Base-by-base conservation (phyloP, 2,329 filamentous ascomycete species). In the Trichoderma polysporum region DNA sequence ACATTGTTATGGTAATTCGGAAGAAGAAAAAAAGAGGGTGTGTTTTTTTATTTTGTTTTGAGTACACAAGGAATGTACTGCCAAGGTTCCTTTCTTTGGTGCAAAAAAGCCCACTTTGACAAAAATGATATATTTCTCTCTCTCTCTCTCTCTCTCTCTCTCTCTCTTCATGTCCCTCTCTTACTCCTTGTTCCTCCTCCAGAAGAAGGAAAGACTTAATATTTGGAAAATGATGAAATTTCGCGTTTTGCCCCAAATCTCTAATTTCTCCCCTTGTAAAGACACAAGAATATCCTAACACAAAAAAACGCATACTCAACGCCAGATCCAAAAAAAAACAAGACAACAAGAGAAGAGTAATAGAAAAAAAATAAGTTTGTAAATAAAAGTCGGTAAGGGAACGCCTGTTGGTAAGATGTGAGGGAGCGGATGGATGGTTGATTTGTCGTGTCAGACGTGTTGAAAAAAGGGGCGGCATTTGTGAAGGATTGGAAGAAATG, bases 281-380 rank as follows among this genome's bases (percentile, higher is more conserved):
- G n/a, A 45, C 41, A 39, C n/a, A 27, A 58, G 19, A 45, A 47
- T 29, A 45, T 39, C 41, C 62, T 56, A 29, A 37, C 41, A 61
- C 6, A 50, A 47, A 49, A 29, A 39, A 33, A 29, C 41, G 54
- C 49, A 49, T 19, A 56, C 27, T 27, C 49, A 66, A 66, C 64
- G 64, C 64, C 64, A 37, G n/a, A 66, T 60, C 64, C 64, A 66
- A 58, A 58, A 49, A 56, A 35, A 41, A 39, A 59, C 57, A 17
- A 47, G 41, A 39, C 47, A 53, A 10, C 10, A 50, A 35, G 15
- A 33, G 52, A 53, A 41, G 22, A 49, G 29, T 45, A 2, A 22
- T 37, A 25, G 22, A 49, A 53, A 15, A 53, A 41, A 53, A 27
- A 47, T 25, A 9, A 54, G n/a, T n/a, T n/a, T 41, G 25, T n/a